Percentiles rank a stretch among this genome's conserved stretches.
Conservation (phyloP, 345 rosid species). For the Streptanthus diversifolius region DNA sequence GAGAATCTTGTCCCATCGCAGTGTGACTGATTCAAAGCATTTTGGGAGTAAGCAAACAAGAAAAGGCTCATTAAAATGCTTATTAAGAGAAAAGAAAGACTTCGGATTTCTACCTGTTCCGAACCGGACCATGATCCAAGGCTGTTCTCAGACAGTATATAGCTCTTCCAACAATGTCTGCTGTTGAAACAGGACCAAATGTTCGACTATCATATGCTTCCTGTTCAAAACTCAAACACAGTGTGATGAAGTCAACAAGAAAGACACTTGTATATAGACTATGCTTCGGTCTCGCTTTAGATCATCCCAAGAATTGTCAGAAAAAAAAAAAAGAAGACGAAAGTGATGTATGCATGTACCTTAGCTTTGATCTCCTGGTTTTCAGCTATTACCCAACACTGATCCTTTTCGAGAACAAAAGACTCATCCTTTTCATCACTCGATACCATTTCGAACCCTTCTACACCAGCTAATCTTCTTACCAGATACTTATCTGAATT, state of each 20-base stretch:
- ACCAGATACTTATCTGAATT: constrained; percentile 50
- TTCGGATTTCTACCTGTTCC: constrained; percentile 60
- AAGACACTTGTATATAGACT: not conserved
- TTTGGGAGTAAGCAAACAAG: not conserved
- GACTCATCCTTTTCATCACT: constrained; percentile 72
- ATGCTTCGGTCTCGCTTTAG: not conserved
- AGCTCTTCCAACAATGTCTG: constrained; percentile 75
- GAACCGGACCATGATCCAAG: constrained; percentile 89
- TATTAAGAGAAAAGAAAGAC: not conserved
- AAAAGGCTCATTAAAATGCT: not conserved
- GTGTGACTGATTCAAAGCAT: constrained; percentile 43
- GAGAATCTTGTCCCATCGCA: constrained; percentile 62
- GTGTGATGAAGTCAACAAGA: not conserved
- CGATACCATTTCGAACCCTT: constrained; percentile 90
- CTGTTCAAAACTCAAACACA: constrained; percentile 37
- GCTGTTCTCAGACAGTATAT: constrained; percentile 77
- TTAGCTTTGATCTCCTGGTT: constrained; percentile 68
- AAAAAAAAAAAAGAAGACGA: not conserved
- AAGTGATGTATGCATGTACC: constrained; percentile 41
- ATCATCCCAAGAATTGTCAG: not conserved
- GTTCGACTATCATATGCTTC: constrained; percentile 86
- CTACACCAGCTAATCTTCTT: constrained; percentile 82
- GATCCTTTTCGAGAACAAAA: constrained; percentile 70
- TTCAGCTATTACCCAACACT: constrained; percentile 92
- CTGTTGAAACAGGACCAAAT: constrained; percentile 81